Evolutionary conservation across 208 protist genomes (phyloP), one percentile per base, ranked within the genome.

Genomic region (Naegleria lovaniensis): DNA sequence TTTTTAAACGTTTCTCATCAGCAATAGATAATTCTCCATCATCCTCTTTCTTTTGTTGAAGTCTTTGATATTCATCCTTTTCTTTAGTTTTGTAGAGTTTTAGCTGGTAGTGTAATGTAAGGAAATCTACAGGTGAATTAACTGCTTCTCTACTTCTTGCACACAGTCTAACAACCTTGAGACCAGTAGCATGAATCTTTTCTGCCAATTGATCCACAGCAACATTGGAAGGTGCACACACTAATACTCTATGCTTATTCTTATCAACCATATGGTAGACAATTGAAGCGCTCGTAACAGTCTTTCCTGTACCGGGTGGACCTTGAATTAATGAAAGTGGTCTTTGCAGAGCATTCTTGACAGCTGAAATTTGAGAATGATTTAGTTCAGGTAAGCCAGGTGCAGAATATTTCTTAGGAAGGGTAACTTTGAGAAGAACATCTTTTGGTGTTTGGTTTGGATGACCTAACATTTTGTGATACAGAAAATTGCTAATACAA

Each of bases 221-320:
- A 11, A 99, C 96, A 93, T 99, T 99, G 39, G 93, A 96, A 38
- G 98, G 98, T 4, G 98, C 98, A 92, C 96, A 94, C 89, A 95
- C 94, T 25, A 96, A 84, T 76, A 95, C 92, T 75, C 94, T 90
- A 22, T 94, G 89, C 39, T 90, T 79, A 84, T 95, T 83, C 48
- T 93, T 40, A 33, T 95, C 40, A 7, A 94, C 91, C 15, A 99
- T 88, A 86, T 99, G 96, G 88, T 98, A 98, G 7, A 99, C 96
- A 85, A 99, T 96, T 22, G 97, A 95, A 0, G 98, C 98, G 11
- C 95, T 97, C 5, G 97, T 99, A 15, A 98, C 95, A 5, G 98
- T 99, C 92, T 99, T 99, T 36, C 98, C 98, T 11, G 98, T 99
- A n/a, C 98, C 98, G 33, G 97, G 98, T 83, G 98, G 98, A 86